phyloP scores from a whole-genome alignment of 1,284 basidiomycete species.

The Rhodotorula sp. region DNA sequence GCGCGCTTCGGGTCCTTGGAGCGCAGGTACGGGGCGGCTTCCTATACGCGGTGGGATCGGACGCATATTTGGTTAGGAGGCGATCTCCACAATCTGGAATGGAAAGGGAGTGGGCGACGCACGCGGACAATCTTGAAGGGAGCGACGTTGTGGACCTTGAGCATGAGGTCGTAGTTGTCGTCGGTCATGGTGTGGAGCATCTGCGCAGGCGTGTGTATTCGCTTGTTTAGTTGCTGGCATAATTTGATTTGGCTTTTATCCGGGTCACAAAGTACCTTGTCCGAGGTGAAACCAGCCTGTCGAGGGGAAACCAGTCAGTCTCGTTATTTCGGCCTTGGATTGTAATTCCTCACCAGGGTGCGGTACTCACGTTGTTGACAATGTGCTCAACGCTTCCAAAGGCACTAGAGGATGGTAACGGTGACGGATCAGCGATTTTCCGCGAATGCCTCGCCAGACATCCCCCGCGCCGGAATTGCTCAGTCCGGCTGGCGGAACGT shows the following conservation, averaged over 20 bases:
- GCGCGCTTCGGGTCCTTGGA: constrained; percentile 59
- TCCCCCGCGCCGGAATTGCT: not conserved
- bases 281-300: constrained; percentile 66
- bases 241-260: not conserved
- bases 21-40: constrained; percentile 54
- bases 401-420: constrained; percentile 54
- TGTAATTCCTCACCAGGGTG: not conserved
- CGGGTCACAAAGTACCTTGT: constrained; percentile 49
- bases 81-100: not conserved
- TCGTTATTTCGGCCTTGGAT: too few species aligned
- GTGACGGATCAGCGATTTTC: not conserved
- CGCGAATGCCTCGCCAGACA: too few species aligned
- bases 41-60: not conserved
- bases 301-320: not conserved
- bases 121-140: constrained; percentile 74
- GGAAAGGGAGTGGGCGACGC: not conserved
- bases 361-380: constrained; percentile 52
- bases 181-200: constrained; percentile 85
- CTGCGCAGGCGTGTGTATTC: constrained; percentile 21
- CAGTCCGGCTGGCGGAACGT: too few species aligned
- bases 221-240: not conserved
- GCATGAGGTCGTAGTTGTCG: constrained; percentile 74
- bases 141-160: constrained; percentile 74
- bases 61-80: constrained; percentile 50
- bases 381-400: constrained; percentile 82